A percentile compares a stretch with the other conserved stretches of the same genome.
Conservation (phyloP, 768 basidiomycete genomes). For the Chlorophyllum brunneum region DNA sequence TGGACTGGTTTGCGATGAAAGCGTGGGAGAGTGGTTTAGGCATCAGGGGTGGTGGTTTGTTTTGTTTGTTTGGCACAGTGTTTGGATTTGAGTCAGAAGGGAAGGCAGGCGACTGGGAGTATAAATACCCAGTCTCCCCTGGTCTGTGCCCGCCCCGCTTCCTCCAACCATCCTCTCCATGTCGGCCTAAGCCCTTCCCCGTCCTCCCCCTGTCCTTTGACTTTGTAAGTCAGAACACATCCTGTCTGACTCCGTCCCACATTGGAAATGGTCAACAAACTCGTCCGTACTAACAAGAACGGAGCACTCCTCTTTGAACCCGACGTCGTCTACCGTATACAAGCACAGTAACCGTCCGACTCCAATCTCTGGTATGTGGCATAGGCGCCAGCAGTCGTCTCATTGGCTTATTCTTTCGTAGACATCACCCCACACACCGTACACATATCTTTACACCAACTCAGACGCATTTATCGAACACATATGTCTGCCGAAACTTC, state of each 20-base stretch:
- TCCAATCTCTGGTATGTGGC: constrained; percentile 21
- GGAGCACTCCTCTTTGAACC: constrained; percentile 86
- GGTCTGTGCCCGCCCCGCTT: constrained; percentile 18
- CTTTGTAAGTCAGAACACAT: constrained; percentile 27
- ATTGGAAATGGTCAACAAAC: constrained; percentile 79
- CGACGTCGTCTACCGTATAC: constrained; percentile 86
- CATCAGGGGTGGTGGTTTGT: constrained; percentile 14
- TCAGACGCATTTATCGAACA: constrained; percentile 14
- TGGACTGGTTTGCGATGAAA: constrained; percentile 10
- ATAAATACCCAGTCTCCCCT: constrained; percentile 21
- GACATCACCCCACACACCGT: constrained; percentile 14
- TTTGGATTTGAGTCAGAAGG: constrained; percentile 19
- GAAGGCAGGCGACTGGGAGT: constrained; percentile 11
- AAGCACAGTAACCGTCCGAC: constrained; percentile 35
- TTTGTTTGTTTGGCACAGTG: constrained; percentile 15
- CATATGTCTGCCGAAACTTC: constrained; percentile 46
- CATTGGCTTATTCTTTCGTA: constrained; percentile 7
- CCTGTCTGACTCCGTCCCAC: constrained; percentile 31
- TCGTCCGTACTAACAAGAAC: constrained; percentile 76
- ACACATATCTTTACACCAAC: constrained; percentile 11
- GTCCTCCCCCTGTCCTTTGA: constrained; percentile 19
- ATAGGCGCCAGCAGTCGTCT: neutral
- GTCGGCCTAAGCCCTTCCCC: constrained; percentile 15
- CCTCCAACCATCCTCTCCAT: constrained; percentile 17
- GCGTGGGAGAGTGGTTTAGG: constrained; percentile 6